Conservation (phyloP, 495 filamentous ascomycete genomes). For the Talaromyces wortmannii region DNA sequence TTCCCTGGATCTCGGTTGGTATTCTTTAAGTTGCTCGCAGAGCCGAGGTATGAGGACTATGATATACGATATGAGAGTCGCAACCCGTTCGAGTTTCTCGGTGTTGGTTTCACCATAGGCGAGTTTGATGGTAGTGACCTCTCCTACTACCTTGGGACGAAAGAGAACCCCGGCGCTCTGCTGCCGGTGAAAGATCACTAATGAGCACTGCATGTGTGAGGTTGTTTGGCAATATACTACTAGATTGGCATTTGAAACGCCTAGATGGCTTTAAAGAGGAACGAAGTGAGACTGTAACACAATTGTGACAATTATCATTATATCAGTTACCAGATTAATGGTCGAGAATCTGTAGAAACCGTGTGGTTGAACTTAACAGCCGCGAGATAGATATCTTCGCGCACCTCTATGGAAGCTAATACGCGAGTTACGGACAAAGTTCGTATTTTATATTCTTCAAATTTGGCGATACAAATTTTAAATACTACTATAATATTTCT, state of each 20-base stretch:
- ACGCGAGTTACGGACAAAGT: no score
- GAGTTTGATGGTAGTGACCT: slow-evolving; percentile 4
- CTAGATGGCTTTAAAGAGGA: not conserved
- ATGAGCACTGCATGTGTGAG: not conserved
- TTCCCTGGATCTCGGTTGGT: slow-evolving; percentile 30
- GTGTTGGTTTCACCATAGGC: slow-evolving; percentile 10
- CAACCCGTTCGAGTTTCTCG: slow-evolving; percentile 18
- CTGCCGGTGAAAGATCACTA: not conserved
- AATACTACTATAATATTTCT: no score
- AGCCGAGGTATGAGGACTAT: slow-evolving; percentile 43
- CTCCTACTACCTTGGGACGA: slow-evolving; percentile 2
- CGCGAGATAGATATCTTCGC: no score
- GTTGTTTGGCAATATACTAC: not conserved
- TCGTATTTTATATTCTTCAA: no score
- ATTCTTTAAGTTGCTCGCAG: slow-evolving; percentile 43
- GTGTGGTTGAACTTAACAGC: no score
- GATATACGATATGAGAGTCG: slow-evolving; percentile 11
- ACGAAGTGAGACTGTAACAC: not conserved
- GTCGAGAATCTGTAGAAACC: no score
- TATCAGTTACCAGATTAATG: no score
- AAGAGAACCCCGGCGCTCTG: not conserved
- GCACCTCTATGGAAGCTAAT: no score
- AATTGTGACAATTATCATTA: no score
- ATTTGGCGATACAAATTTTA: no score
- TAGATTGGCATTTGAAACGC: not conserved